phyloP scores from a whole-genome alignment of 73 alveolate species.

The Symbiodinium pilosum region DNA sequence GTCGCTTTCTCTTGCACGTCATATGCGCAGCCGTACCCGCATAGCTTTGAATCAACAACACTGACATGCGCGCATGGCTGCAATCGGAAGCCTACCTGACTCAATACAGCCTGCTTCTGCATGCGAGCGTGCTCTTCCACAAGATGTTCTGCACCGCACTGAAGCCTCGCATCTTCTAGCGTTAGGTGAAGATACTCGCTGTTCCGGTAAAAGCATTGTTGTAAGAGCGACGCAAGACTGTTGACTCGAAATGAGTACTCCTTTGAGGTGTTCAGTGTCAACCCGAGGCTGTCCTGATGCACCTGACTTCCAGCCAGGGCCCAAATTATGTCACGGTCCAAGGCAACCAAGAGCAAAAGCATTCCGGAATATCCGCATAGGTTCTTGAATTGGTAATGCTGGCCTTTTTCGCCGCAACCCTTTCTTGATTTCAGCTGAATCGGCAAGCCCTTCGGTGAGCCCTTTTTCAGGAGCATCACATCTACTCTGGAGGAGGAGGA shows the following conservation, averaged over 20 bases:
- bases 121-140: not conserved
- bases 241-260: not conserved
- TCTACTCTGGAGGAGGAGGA: not conserved
- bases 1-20: not conserved
- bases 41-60: not conserved
- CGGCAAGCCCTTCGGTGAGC: not conserved
- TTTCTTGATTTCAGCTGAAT: not conserved
- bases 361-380: not conserved
- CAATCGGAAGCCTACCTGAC: not conserved
- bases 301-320: not conserved
- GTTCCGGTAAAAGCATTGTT: not conserved
- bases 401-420: not conserved
- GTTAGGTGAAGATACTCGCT: not conserved
- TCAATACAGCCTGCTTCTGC: not conserved
- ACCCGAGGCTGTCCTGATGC: not conserved
- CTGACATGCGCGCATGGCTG: not conserved
- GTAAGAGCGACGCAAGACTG: not conserved
- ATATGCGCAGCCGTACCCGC: not conserved
- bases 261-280: not conserved
- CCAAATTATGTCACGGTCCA: not conserved
- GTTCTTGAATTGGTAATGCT: not conserved
- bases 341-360: not conserved
- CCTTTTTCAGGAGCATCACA: not conserved
- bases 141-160: not conserved
- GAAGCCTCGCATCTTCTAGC: not conserved